Evolutionary conservation across 139 green algal species (phyloP).

Genomic region (Gonium pectorale): DNA sequence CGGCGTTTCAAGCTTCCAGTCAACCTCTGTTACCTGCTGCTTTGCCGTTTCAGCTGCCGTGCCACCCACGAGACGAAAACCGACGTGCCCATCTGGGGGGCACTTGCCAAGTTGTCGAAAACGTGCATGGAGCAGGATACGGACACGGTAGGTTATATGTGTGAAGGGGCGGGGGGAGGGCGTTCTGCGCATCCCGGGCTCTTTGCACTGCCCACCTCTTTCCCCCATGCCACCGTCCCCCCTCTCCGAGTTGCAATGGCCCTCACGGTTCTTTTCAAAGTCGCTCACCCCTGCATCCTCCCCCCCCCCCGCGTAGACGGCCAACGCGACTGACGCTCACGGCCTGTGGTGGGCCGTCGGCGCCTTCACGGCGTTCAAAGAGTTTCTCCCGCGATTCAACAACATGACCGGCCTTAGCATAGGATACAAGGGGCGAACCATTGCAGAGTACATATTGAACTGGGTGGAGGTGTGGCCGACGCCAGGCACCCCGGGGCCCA

Average conservation of each 20-base stretch:
- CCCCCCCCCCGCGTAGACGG: too few species aligned
- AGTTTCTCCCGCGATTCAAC: neutral
- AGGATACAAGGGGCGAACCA: neutral
- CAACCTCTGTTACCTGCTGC: too few species aligned
- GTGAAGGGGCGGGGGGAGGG: too few species aligned
- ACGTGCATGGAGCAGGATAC: too few species aligned
- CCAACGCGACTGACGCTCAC: neutral
- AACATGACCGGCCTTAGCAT: neutral
- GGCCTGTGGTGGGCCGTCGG: neutral
- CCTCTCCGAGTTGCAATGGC: too few species aligned
- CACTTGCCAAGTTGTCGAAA: neutral
- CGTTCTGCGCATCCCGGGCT: too few species aligned
- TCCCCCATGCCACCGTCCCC: too few species aligned
- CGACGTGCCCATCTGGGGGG: neutral
- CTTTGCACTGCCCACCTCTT: too few species aligned
- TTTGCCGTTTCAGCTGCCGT: neutral
- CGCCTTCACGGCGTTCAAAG: neutral
- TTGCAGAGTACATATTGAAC: neutral
- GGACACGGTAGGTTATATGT: too few species aligned
- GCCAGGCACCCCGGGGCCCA: neutral
- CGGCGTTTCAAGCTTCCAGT: neutral
- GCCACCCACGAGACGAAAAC: neutral
- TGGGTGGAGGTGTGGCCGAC: conserved; percentile 11
- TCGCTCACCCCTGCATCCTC: too few species aligned
- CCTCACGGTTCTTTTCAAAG: too few species aligned